Base-by-base conservation (phyloP, 768 basidiomycete species). In the Hysterangium stoloniferum region DNA sequence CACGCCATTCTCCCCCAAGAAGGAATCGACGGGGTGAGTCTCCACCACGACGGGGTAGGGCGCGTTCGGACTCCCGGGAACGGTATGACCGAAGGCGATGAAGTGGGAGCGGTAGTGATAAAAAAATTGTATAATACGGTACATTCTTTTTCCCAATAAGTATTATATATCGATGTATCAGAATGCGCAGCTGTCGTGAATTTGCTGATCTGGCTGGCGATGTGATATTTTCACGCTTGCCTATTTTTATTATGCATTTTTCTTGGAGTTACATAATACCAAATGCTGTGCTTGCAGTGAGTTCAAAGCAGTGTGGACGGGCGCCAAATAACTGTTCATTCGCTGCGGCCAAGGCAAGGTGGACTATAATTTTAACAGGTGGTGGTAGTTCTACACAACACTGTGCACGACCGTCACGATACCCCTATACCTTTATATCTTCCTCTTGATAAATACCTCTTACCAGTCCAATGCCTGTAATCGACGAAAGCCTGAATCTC, bases 11-110 rank as follows among this genome's bases (percentile, higher is more conserved):
- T 9, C 44, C 44, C 17, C 44, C 44, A 28, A 2, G 25, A 27
- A 27, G 31, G 19, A 45, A 17, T 9, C 44, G n/a, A n/a, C n/a
- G 44, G 4, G 11, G 3, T 4, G 31, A 45, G 3, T 25, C 38
- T 24, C 38, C 38, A 9, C 41, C 41, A 3, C 15, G 44, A 20
- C 9, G 44, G 29, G 44, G 44, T 19, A 46, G 28, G 13, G 9
- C 20, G 17, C 32, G 46, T 27, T 48, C 47, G 22, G 12, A 27
- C 20, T 48, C 47, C 13, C n/a, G 47, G 4, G 47, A 48, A 15
- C 35, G 47, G 37, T 38, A 48, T 40, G 47, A 48, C 27, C 22
- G 33, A 22, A 35, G 47, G 34, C 33, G 47, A 24, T 48, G 47
- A 48, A 45, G 29, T 9, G 25, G 40, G n/a, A n/a, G n/a, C n/a